A percentile compares a stretch with the other conserved stretches of the same genome.
Evolutionary conservation across 2,329 filamentous ascomycete species (phyloP).

Genomic region (Sarocladium brachiariae): DNA sequence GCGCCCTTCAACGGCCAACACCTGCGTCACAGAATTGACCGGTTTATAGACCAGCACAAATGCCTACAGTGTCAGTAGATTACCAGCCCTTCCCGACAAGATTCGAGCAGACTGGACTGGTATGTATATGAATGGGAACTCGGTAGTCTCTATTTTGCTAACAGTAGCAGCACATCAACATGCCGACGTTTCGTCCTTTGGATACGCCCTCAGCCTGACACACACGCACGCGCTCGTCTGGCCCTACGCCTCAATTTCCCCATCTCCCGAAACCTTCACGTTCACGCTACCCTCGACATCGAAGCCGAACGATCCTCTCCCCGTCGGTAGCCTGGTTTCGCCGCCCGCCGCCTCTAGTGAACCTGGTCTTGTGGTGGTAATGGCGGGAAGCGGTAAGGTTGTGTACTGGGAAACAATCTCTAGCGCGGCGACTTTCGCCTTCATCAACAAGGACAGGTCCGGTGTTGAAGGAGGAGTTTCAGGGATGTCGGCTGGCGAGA

Average conservation of each 20-base stretch:
- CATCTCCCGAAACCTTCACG: slow-evolving; percentile 69
- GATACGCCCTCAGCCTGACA: slow-evolving; percentile 75
- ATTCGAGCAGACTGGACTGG: slow-evolving; percentile 60
- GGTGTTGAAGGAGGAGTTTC: slow-evolving; percentile 70
- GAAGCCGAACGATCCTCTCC: slow-evolving; percentile 63
- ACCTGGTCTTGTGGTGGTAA: slow-evolving; percentile 79
- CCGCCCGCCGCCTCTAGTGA: slow-evolving; percentile 71
- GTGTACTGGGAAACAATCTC: slow-evolving; percentile 96
- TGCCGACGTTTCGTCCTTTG: slow-evolving; percentile 57
- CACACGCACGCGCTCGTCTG: slow-evolving; percentile 80
- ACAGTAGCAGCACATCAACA: slow-evolving; percentile 49
- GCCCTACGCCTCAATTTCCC: slow-evolving; percentile 68
- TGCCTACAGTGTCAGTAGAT: slow-evolving; percentile 77
- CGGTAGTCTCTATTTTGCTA: background rate
- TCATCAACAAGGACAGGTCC: slow-evolving; percentile 74
- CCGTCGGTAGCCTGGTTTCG: slow-evolving; percentile 76
- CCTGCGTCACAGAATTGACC: too few relatives aligned
- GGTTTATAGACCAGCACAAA: slow-evolving; percentile 67
- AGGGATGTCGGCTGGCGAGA: slow-evolving; percentile 72
- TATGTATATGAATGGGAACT: slow-evolving; percentile 35
- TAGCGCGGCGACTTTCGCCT: slow-evolving; percentile 74
- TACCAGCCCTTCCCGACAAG: slow-evolving; percentile 74
- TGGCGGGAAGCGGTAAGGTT: slow-evolving; percentile 76
- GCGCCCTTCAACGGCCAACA: slow-evolving; percentile 5
- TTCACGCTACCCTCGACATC: slow-evolving; percentile 72